These are phyloP conservation scores for Phytophthora fragariaefolia DNA, from an alignment of 352 stramenopile species.

Conservation along the genomic window DNA sequence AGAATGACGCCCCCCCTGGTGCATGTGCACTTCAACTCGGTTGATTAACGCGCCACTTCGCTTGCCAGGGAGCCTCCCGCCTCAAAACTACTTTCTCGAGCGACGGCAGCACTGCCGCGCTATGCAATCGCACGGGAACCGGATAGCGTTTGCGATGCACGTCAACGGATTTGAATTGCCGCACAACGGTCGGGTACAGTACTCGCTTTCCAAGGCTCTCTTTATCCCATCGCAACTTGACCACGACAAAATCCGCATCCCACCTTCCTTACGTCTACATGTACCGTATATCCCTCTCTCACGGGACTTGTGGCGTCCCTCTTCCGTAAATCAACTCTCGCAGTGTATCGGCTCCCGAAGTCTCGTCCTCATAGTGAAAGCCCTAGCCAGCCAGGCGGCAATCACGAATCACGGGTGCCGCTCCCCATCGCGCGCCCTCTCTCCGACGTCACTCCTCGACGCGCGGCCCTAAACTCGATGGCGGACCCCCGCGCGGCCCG, in stretches of 20 bases:
- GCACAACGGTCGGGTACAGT: not conserved
- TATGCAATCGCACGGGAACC: constrained; percentile 16
- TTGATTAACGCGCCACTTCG: not conserved
- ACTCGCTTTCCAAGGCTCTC: not conserved
- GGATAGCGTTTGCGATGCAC: constrained; percentile 8
- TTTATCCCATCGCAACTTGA: not conserved
- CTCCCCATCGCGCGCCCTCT: constrained; percentile 30
- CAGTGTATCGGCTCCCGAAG: constrained; percentile 4
- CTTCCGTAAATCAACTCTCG: not conserved
- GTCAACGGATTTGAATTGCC: constrained; percentile 5
- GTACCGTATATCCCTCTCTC: too few relatives aligned
- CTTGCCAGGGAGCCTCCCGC: not conserved
- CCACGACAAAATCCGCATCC: not conserved
- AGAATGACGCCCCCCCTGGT: not conserved
- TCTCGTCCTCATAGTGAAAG: not conserved
- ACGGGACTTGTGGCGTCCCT: too few relatives aligned
- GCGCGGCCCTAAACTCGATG: constrained; percentile 6
- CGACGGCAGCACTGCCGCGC: not conserved
- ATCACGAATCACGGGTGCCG: constrained; percentile 12
- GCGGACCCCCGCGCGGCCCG: constrained; percentile 24
- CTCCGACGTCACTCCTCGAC: constrained; percentile 18
- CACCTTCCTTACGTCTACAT: not conserved
- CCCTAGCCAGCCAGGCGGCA: not conserved
- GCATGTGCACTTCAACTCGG: constrained; percentile 10
- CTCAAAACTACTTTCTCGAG: not conserved